Conservation (phyloP, 148 eudicot genomes). For the Rhododendron henanense region DNA sequence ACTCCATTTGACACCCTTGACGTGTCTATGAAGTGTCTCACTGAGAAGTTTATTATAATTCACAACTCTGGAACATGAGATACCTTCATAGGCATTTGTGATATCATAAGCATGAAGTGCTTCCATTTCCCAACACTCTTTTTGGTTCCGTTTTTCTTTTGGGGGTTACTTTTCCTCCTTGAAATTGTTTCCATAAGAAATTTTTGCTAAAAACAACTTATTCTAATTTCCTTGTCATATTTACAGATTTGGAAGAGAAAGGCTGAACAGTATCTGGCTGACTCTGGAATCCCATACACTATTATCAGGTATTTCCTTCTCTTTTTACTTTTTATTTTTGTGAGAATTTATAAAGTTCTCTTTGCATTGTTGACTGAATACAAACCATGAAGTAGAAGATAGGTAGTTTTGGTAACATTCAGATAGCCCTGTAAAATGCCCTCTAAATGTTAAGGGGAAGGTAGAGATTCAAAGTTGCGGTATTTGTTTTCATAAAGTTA, state of each 20-base stretch:
- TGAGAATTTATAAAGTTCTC: neutral
- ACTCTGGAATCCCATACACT: constrained; percentile 93
- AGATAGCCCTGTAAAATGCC: neutral
- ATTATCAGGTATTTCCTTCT: constrained; percentile 62
- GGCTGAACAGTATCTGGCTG: constrained; percentile 92
- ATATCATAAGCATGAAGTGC: neutral
- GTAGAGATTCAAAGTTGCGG: neutral
- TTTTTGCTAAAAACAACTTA: neutral
- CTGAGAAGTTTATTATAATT: neutral
- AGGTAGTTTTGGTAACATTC: neutral
- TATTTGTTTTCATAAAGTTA: neutral
- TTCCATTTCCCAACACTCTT: neutral
- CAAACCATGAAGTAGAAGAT: neutral
- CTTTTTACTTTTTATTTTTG: neutral
- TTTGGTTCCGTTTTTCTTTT: neutral
- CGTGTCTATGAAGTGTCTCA: neutral
- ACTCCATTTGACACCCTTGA: neutral
- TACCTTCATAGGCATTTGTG: neutral
- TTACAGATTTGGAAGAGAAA: constrained; percentile 91
- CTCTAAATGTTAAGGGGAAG: neutral
- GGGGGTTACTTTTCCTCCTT: neutral
- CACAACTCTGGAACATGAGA: neutral
- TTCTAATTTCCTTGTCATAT: neutral
- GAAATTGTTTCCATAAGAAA: neutral
- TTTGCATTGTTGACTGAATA: neutral